These are phyloP conservation scores for Suhomyces guaymorum DNA, from an alignment of 1,139 yeast genomes.

Conservation along the genomic window DNA sequence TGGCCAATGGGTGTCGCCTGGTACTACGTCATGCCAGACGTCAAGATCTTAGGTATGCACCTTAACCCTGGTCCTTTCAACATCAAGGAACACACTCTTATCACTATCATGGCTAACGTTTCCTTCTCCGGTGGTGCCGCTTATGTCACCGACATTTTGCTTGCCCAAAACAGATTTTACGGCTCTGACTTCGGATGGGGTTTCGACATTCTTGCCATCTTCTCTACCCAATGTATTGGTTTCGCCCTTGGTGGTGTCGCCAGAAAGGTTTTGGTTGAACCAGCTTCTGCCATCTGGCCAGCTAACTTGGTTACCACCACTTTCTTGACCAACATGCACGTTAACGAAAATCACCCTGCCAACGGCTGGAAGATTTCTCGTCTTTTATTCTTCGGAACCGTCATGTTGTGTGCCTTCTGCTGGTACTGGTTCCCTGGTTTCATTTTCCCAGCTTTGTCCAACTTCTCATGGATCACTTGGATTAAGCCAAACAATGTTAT, in stretches of 20 bases:
- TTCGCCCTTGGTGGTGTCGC: constrained; percentile 65
- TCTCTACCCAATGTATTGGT: constrained; percentile 63
- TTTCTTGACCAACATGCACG: constrained; percentile 60
- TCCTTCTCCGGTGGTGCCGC: constrained; percentile 63
- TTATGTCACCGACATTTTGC: constrained; percentile 59
- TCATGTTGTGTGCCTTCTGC: constrained; percentile 29
- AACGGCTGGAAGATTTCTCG: constrained; percentile 46
- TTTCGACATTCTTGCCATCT: constrained; percentile 49
- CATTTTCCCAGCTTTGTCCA: constrained; percentile 24
- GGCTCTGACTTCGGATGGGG: constrained; percentile 52
- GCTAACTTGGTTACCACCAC: constrained; percentile 49
- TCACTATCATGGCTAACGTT: constrained; percentile 62
- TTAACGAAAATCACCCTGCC: constrained; percentile 57
- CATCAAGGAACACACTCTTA: constrained; percentile 63
- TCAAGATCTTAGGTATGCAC: constrained; percentile 40
- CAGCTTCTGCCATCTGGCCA: constrained; percentile 71
- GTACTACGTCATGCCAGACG: constrained; percentile 51
- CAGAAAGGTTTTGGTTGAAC: constrained; percentile 57
- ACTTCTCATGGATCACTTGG: constrained; percentile 35
- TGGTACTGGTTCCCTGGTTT: constrained; percentile 50
- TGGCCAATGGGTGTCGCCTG: constrained; percentile 62
- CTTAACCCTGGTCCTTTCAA: constrained; percentile 68
- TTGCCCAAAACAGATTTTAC: constrained; percentile 55
- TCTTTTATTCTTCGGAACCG: constrained; percentile 32
- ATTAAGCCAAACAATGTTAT: constrained; percentile 41